Conservation (phyloP, 768 basidiomycete species). For the Collybiopsis luxurians region DNA sequence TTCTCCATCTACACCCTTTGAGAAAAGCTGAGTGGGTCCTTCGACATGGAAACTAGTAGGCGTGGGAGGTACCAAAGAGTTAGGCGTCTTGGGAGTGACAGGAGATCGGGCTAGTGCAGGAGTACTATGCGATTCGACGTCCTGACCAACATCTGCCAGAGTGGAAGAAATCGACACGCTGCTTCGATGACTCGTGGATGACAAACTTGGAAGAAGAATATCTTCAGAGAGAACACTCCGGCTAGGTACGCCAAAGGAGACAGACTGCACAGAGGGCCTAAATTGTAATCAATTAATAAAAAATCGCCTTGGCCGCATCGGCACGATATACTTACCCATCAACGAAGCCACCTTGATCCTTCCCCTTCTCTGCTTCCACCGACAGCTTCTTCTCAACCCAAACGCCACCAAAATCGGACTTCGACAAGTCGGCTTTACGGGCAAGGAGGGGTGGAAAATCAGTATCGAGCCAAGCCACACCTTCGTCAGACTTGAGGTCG, state of each 20-base stretch:
- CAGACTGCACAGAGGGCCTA: not conserved
- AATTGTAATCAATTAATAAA: not conserved
- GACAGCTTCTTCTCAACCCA: conserved; percentile 16
- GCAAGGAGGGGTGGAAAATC: conserved; percentile 29
- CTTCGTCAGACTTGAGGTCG: not conserved
- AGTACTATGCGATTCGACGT: conserved; percentile 33
- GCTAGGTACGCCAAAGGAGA: not conserved
- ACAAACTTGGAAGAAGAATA: not conserved
- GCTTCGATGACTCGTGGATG: not conserved
- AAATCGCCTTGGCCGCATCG: too few species aligned
- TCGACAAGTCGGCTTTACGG: not conserved
- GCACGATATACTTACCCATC: conserved; percentile 3
- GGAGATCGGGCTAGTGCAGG: conserved; percentile 47
- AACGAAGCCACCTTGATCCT: not conserved
- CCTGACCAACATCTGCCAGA: conserved; percentile 17
- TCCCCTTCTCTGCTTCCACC: conserved; percentile 9
- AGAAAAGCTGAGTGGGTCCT: not conserved
- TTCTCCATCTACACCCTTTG: not conserved
- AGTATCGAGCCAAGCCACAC: conserved; percentile 26
- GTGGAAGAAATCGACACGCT: conserved; percentile 5
- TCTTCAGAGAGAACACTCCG: not conserved
- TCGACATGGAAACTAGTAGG: conserved; percentile 40
- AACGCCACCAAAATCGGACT: conserved; percentile 1
- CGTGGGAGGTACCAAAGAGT: conserved; percentile 46
- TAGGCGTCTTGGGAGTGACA: conserved; percentile 49